Base-by-base conservation (phyloP, 306 rosid species). In the Cyamopsis tetragonoloba region DNA sequence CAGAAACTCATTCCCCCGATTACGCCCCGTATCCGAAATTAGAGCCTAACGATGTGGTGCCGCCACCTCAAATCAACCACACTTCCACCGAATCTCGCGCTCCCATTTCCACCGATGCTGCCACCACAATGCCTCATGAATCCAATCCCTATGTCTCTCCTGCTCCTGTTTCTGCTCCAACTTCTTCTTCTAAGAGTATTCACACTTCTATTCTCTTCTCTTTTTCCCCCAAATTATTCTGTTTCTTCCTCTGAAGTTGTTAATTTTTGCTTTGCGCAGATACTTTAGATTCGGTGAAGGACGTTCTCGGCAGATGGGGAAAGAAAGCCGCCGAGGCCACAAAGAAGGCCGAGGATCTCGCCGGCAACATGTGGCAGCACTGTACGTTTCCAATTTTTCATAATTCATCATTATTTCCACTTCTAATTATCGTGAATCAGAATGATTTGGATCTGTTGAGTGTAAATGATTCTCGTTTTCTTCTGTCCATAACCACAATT, bases 331-430 rank as follows among this genome's bases (percentile, higher is more conserved):
- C 87, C 9, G 97, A 90, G 11, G 95, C 96, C 35, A 84, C 97
- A 59, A 95, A 95, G 82, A 95, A 85, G 83, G 91, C 97, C 0
- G 92, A 95, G 73, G 99, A 88, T 85, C 90, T 90, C 20, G 97
- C 97, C 41, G 97, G 95, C 12, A 88, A 91, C 64, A 84, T 91
- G 95, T 95, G 99, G 99, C 97, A 91, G 68, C 99, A 91, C 81
- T 76, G 97, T 95, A 72, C 83, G 83, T 71, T n/a, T n/a, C n/a
- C n/a, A n/a, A 20, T 77, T 38, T 19, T 31, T 12, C 5, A 8
- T 13, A 46, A 15, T 17, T 7, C n/a, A 8, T 62, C 51, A 30
- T 23, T 5, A 1, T 13, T 23, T 7, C 5, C 34, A n/a, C n/a
- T n/a, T 7, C 3, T 30, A 1, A 30, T 56, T 56, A 48, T 48